A percentile compares a stretch with the other conserved stretches of the same genome.
Conservation (phyloP, 768 basidiomycete genomes). For the Termitomyces heimii region DNA sequence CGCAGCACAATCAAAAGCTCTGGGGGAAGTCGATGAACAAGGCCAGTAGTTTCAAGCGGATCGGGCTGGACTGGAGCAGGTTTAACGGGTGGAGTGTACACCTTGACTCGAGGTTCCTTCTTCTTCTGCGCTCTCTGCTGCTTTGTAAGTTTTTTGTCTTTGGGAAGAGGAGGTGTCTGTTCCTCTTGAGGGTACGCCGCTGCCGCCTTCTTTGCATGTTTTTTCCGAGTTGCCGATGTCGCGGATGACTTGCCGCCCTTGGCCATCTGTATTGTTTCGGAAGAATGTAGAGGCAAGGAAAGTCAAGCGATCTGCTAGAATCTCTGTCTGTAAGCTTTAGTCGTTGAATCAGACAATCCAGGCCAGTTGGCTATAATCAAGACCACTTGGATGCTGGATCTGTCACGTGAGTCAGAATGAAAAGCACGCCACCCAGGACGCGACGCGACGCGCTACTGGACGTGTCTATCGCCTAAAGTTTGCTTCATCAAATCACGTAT, state of each 20-base stretch:
- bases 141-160: conserved; percentile 44
- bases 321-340: background rate
- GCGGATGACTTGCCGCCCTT: conserved; percentile 70
- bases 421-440: too few species aligned
- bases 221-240: conserved; percentile 83
- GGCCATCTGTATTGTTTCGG: conserved; percentile 22
- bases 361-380: background rate
- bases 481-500: too few species aligned
- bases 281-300: background rate
- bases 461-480: too few species aligned
- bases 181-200: conserved; percentile 20
- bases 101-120: conserved; percentile 76
- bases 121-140: conserved; percentile 53
- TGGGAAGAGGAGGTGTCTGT: conserved; percentile 26
- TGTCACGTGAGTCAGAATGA: background rate
- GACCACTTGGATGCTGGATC: background rate
- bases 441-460: too few species aligned
- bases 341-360: background rate
- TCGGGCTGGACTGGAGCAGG: conserved; percentile 70
- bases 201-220: conserved; percentile 68
- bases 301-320: background rate
- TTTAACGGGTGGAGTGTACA: conserved; percentile 83
- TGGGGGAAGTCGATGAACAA: conserved; percentile 68
- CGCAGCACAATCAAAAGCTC: conserved; percentile 81
- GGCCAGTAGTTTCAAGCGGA: conserved; percentile 80